A percentile compares a stretch with the other conserved stretches of the same genome.
These are phyloP conservation scores for Tricholomella constricta DNA, from an alignment of 768 basidiomycete species.

Conservation along the genomic window DNA sequence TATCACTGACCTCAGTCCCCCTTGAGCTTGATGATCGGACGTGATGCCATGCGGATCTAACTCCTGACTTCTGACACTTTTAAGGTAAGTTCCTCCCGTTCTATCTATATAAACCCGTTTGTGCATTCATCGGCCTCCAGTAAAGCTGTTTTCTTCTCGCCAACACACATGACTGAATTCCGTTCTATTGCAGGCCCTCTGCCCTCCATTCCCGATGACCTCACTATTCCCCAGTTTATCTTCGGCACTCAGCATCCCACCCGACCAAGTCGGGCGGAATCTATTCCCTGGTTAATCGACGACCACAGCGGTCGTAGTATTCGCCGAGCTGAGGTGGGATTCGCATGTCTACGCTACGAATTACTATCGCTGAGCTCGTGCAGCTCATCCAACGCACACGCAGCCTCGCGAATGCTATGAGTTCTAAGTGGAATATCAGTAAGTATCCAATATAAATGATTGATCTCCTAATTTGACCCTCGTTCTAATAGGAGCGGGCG, in stretches of 20 bases:
- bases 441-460: constrained; percentile 8
- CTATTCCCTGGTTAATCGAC: constrained; percentile 60
- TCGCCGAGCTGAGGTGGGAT: constrained; percentile 48
- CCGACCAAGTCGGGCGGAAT: constrained; percentile 46
- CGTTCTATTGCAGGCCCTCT: constrained; percentile 29
- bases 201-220: constrained; percentile 58
- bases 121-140: not conserved
- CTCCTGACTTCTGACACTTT: not conserved
- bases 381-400: constrained; percentile 46
- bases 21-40: not conserved
- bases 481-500: constrained; percentile 41
- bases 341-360: not conserved
- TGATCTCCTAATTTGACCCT: constrained; percentile 1
- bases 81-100: not conserved
- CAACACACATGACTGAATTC: constrained; percentile 36
- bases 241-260: constrained; percentile 44
- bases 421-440: constrained; percentile 51
- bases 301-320: constrained; percentile 50
- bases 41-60: not conserved
- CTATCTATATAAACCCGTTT: not conserved
- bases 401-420: constrained; percentile 56
- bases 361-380: not conserved
- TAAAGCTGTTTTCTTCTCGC: not conserved
- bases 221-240: constrained; percentile 69
- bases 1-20: not conserved